Percentiles rank a stretch among this genome's conserved stretches.
These are phyloP conservation scores for Trichoderma reesei DNA, from an alignment of 495 filamentous ascomycete species.

Conservation along the genomic window DNA sequence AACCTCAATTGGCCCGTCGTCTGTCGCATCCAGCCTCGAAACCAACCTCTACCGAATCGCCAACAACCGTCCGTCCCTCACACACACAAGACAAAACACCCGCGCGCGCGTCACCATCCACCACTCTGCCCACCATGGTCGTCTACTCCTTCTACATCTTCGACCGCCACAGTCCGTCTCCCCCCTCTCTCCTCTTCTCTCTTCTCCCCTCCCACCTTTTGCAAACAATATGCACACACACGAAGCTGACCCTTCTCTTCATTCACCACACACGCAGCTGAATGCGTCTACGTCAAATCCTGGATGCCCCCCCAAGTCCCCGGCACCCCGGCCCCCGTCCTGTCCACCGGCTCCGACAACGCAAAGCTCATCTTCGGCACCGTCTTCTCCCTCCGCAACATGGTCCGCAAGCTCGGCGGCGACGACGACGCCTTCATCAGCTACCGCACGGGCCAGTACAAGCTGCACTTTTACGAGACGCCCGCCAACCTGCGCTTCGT, in stretches of 20 bases:
- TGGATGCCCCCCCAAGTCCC: conserved; percentile 19
- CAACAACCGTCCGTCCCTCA: too few species aligned
- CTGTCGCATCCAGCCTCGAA: neutral
- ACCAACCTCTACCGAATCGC: neutral
- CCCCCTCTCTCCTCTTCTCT: neutral
- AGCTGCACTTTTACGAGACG: conserved; percentile 98
- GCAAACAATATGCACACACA: too few species aligned
- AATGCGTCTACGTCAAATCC: conserved; percentile 90
- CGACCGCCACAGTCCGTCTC: conserved; percentile 78
- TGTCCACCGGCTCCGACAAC: conserved; percentile 49
- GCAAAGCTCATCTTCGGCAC: conserved; percentile 96
- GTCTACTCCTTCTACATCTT: conserved; percentile 99
- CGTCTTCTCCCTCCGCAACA: conserved; percentile 89
- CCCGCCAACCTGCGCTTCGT: conserved; percentile 91
- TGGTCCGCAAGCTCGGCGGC: conserved; percentile 90
- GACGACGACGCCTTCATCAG: conserved; percentile 86
- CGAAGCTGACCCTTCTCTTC: too few species aligned
- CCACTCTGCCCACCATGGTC: conserved; percentile 57
- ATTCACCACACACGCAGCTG: too few species aligned
- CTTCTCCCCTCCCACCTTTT: conserved; percentile 7
- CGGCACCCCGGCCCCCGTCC: conserved; percentile 16
- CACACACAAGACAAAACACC: too few species aligned
- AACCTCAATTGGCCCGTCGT: neutral
- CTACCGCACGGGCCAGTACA: conserved; percentile 87
- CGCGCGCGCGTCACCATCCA: too few species aligned